Base-by-base conservation (phyloP, 768 basidiomycete genomes). In the Dioszegia crocea region DNA sequence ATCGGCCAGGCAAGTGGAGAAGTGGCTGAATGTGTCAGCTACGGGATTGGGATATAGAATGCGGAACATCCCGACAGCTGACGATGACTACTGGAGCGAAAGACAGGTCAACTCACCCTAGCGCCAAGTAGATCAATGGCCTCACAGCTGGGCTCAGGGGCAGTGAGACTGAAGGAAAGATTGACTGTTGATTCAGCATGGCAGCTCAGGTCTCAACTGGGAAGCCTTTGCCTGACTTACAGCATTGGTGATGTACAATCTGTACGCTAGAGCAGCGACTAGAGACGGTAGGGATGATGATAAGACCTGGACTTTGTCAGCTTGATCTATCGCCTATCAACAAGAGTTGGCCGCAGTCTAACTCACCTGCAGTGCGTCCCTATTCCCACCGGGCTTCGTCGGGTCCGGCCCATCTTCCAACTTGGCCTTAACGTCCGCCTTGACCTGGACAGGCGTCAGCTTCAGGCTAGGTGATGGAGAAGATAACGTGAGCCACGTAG, bases 1-100 rank as follows among this genome's bases (percentile, higher is more conserved):
- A 68, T 96, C 92, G 4, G 89, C 92, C 9, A 92, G 80, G 71
- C 88, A 91, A 76, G 88, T 91, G 2, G 86, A 86, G 75, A 91
- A 89, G 71, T 93, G 91, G 3, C 89, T 91, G 68, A 3, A 30
- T 27, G 21, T 9, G 23, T 55, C 16, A 50, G 47, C 26, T n/a
- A n/a, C 12, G 27, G 1, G 47, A 47, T 59, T 14, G 49, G 31
- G n/a, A n/a, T n/a, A n/a, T n/a, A n/a, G n/a, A n/a, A n/a, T n/a
- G n/a, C n/a, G n/a, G n/a, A n/a, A n/a, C n/a, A n/a, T n/a, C n/a
- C n/a, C n/a, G n/a, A n/a, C n/a, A n/a, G n/a, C 31, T 11, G 29
- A 5, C 8, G 16, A 17, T 52, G 31, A 52, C 19, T 5, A 12
- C 26, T 2, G 29, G 24, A 11, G 33, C 16, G 48, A 39, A 59